Evolutionary conservation across 768 basidiomycete genomes (phyloP), one percentile per base, ranked within the genome.

Genomic region (Suillus fuscotomentosus): DNA sequence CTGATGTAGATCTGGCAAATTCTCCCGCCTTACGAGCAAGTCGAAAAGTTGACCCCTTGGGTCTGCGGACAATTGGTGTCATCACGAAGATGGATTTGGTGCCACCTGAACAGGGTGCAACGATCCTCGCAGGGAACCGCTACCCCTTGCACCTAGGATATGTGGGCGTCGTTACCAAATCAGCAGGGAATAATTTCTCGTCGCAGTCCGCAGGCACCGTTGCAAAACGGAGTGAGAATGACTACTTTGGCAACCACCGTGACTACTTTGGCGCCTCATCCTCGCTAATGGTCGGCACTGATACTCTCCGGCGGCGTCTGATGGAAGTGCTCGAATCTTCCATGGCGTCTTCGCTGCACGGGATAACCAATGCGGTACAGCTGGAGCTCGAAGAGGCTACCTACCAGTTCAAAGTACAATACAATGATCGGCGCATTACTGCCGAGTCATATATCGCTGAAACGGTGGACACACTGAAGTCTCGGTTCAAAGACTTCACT

Each of bases 11-110:
- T 79, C 84, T 99, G 14, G 97, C 97, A 65, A 99, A 99, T 76
- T 97, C 95, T 0, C 96, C 97, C 8, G 97, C 97, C 0, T 80
- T 99, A 59, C 84, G 95, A 59, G 95, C 97, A 0, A 96, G 94
- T 75, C 84, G 96, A 48, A 90, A 92, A 67, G 93, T 99, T 4
- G 97, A 99, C 72, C 97, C 97, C 24, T 50, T 50, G 17, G 97
- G 97, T 17, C 80, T 96, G 62, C 88, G 97, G 31, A 99, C 97
- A 2, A 95, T 99, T 68, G 97, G 97, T 36, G 97, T 99, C 17
- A 84, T 99, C 50, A 99, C 97, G 24, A 99, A 99, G 83, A 98
- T 99, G 97, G 97, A 99, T 74, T 82, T 99, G 41, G 95, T 99
- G 20, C 82, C 50, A 89, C 47, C 97, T 3, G 90, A 92, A 61